These are phyloP conservation scores for Magnolia changhungtana DNA, from an alignment of 164 flowering plant species.

Conservation along the genomic window DNA sequence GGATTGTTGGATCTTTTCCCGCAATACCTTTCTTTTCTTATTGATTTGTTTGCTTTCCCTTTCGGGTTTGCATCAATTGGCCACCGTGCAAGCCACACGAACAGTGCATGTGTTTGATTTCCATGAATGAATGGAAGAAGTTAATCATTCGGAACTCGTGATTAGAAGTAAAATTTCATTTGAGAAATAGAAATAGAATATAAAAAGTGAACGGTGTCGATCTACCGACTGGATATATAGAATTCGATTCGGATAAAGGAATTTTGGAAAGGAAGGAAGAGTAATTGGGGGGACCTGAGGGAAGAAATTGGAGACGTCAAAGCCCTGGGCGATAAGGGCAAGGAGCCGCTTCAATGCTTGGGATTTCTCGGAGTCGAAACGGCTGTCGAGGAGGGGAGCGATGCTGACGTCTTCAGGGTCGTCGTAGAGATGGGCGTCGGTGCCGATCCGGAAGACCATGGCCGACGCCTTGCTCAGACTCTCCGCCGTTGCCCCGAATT, in stretches of 20 bases:
- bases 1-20: too few species aligned
- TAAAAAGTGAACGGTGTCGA: background rate
- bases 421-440: constrained; percentile 98
- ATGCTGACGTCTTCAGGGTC: constrained; percentile 97
- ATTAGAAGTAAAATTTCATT: background rate
- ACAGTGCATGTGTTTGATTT: too few species aligned
- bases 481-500: constrained; percentile 86
- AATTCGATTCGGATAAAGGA: background rate
- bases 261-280: background rate
- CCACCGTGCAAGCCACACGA: too few species aligned
- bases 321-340: constrained; percentile 96
- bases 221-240: background rate
- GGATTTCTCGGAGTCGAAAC: constrained; percentile 89
- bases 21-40: too few species aligned
- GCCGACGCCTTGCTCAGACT: constrained; percentile 90
- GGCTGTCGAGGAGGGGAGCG: constrained; percentile 84
- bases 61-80: too few species aligned
- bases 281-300: constrained; percentile 67
- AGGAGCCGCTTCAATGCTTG: constrained; percentile 95
- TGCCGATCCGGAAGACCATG: constrained; percentile 88
- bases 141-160: background rate
- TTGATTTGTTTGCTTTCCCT: too few species aligned
- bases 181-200: background rate
- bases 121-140: too few species aligned
- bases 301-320: constrained; percentile 92